phyloP scores from a whole-genome alignment of 169 alveolate genomes.

The Cryptosporidium sp. region DNA sequence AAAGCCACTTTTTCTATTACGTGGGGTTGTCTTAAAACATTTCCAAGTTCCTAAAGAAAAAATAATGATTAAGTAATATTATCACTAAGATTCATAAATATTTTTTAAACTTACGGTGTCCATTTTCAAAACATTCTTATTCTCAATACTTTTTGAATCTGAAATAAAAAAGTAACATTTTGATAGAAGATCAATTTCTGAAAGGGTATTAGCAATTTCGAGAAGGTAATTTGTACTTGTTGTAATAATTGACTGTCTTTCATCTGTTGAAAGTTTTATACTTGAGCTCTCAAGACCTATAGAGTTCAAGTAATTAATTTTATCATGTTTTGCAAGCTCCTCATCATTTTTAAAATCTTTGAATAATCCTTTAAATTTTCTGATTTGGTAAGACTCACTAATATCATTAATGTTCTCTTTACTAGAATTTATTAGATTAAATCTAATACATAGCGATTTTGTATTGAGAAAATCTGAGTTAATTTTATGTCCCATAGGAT shows the following conservation, averaged over 20 bases:
- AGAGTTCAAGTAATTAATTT: constrained; percentile 29
- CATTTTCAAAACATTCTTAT: constrained; percentile 36
- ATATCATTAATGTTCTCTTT: constrained; percentile 30
- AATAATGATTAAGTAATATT: neutral
- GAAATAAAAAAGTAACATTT: constrained; percentile 33
- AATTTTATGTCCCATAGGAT: constrained; percentile 26
- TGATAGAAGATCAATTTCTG: constrained; percentile 52
- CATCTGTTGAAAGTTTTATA: constrained; percentile 60
- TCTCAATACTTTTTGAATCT: constrained; percentile 4
- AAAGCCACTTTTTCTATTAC: constrained; percentile 34
- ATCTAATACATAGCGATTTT: constrained; percentile 36
- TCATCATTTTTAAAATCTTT: constrained; percentile 36
- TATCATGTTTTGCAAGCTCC: constrained; percentile 38
- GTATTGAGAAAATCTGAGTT: neutral
- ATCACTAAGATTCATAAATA: neutral
- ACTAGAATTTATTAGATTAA: constrained; percentile 11
- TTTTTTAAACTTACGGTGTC: constrained; percentile 52
- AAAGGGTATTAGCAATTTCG: constrained; percentile 28
- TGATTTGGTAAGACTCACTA: constrained; percentile 54
- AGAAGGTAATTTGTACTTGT: constrained; percentile 37
- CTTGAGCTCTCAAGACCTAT: neutral
- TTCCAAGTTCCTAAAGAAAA: constrained; percentile 35
- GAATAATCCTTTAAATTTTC: constrained; percentile 58
- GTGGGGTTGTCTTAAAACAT: constrained; percentile 25
- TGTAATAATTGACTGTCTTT: constrained; percentile 56